These are phyloP conservation scores for Trichomonas gallinae DNA, from an alignment of 208 protist species.

Conservation along the genomic window DNA sequence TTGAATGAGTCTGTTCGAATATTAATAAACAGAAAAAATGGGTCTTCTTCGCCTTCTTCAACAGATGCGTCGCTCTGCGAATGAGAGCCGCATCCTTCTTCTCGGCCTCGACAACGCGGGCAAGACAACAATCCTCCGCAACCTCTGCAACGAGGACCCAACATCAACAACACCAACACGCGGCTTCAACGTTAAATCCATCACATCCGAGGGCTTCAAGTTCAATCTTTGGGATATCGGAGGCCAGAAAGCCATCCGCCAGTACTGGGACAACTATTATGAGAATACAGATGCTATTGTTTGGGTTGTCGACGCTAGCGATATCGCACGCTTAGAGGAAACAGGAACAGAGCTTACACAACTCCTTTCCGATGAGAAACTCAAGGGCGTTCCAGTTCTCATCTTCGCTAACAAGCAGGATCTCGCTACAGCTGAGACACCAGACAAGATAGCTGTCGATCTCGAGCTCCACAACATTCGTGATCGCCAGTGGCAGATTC, in stretches of 20 bases:
- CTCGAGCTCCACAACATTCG: constrained; percentile 28
- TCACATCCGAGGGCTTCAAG: constrained; percentile 65
- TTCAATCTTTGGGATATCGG: constrained; percentile 90
- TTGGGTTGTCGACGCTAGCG: constrained; percentile 29
- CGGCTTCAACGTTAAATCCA: constrained; percentile 87
- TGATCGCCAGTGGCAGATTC: constrained; percentile 28
- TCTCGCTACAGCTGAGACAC: constrained; percentile 57
- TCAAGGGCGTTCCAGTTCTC: constrained; percentile 69
- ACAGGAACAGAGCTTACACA: constrained; percentile 59
- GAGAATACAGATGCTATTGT: constrained; percentile 65
- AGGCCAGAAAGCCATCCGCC: constrained; percentile 69
- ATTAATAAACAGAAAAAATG: constrained; percentile 28
- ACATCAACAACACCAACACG: constrained; percentile 74
- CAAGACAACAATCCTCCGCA: constrained; percentile 80
- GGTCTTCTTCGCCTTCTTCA: constrained; percentile 69
- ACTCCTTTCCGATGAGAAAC: constrained; percentile 74
- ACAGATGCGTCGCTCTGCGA: constrained; percentile 54
- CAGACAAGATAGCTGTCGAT: neutral
- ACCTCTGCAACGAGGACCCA: constrained; percentile 72
- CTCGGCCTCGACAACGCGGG: constrained; percentile 81
- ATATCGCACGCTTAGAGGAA: constrained; percentile 65
- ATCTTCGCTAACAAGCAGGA: constrained; percentile 93
- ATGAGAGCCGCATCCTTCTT: constrained; percentile 39
- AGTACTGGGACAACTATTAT: constrained; percentile 90
- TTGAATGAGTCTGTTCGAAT: neutral